Evolutionary conservation across 2,329 filamentous ascomycete genomes (phyloP).

Genomic region (Penicillium verrucosum): DNA sequence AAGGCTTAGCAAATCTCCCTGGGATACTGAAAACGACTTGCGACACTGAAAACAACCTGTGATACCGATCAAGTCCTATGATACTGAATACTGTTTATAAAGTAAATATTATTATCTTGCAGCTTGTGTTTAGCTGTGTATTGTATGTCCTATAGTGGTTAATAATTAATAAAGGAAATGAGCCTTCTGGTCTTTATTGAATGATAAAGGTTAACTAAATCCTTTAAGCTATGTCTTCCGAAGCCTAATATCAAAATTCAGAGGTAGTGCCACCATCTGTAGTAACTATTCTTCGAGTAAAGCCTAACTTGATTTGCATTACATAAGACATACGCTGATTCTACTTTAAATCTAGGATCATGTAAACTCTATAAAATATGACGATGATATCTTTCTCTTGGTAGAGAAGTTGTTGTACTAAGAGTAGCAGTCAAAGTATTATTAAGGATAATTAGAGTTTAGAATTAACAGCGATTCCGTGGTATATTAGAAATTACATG

Average conservation of each 20-base stretch:
- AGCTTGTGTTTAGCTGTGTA: no score
- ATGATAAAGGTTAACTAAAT: background rate
- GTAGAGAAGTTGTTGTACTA: background rate
- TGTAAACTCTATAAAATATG: background rate
- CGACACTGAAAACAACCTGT: background rate
- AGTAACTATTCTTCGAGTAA: background rate
- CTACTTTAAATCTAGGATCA: no score
- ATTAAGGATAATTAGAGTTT: background rate
- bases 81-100: no score
- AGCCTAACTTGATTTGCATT: no score
- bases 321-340: background rate
- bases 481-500: background rate
- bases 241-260: background rate
- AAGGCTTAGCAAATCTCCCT: background rate
- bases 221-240: background rate
- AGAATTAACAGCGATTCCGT: background rate
- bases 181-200: background rate
- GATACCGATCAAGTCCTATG: background rate
- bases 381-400: background rate
- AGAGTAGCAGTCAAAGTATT: background rate
- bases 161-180: background rate
- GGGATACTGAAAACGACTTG: background rate
- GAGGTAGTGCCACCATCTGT: background rate
- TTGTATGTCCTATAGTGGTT: no score
- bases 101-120: no score